Evolutionary conservation across 1,139 yeast species (phyloP).

Genomic region (Kodamaea fungicola): DNA sequence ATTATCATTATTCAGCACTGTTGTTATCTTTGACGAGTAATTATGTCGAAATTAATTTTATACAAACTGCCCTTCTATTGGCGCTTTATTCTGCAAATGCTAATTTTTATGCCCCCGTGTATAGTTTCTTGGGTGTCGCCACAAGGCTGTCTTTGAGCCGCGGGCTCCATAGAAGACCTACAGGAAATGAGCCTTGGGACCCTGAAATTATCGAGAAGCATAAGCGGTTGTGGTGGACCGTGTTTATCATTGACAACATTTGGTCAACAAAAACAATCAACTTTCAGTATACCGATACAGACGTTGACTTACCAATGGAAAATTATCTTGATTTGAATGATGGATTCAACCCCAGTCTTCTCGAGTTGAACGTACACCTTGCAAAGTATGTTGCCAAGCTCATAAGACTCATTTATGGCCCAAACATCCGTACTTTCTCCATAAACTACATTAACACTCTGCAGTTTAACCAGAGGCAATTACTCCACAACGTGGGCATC

Average conservation of each 20-base stretch:
- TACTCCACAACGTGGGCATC: slow-evolving; percentile 29
- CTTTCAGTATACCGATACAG: slow-evolving; percentile 48
- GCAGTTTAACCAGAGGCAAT: slow-evolving; percentile 34
- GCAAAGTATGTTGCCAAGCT: slow-evolving; percentile 36
- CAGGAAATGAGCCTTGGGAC: slow-evolving; percentile 7
- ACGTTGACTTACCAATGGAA: slow-evolving; percentile 44
- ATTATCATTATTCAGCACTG: slow-evolving; percentile 37
- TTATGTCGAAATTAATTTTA: slow-evolving; percentile 33
- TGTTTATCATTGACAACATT: slow-evolving; percentile 46
- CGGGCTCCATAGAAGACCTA: slow-evolving; percentile 38
- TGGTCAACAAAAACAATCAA: slow-evolving; percentile 52
- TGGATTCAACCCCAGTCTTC: slow-evolving; percentile 26
- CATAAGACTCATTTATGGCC: slow-evolving; percentile 33
- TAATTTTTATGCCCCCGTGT: slow-evolving; percentile 47
- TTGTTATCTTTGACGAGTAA: slow-evolving; percentile 41
- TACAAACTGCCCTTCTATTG: slow-evolving; percentile 44
- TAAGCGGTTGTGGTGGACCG: slow-evolving; percentile 55
- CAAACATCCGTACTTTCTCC: slow-evolving; percentile 35
- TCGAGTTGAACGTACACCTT: slow-evolving; percentile 40
- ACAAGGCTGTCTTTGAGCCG: slow-evolving; percentile 42
- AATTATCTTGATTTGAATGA: slow-evolving; percentile 29
- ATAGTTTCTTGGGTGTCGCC: slow-evolving; percentile 48
- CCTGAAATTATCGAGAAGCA: slow-evolving; percentile 27
- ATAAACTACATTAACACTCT: slow-evolving; percentile 40
- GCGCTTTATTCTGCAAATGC: slow-evolving; percentile 49